Evolutionary conservation across 2,329 filamentous ascomycete genomes (phyloP).

Genomic region (Ophiostoma australiae): DNA sequence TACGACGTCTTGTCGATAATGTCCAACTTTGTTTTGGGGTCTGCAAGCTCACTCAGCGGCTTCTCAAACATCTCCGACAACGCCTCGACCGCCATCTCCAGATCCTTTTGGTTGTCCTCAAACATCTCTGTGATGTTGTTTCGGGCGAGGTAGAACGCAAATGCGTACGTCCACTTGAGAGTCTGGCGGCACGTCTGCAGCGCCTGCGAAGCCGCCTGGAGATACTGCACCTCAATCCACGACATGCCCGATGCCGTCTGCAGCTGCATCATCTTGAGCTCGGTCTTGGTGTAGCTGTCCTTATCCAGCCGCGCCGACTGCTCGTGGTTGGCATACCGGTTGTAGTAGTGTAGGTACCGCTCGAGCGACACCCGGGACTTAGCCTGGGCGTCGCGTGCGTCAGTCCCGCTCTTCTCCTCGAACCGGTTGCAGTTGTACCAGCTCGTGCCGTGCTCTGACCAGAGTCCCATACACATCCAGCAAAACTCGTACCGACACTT

Average conservation of each 20-base stretch:
- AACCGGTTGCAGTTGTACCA: slow-evolving; percentile 99
- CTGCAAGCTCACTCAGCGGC: slow-evolving; percentile 77
- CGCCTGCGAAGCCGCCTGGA: slow-evolving; percentile 87
- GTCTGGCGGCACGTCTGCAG: slow-evolving; percentile 97
- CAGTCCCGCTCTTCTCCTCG: slow-evolving; percentile 89
- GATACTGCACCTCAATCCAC: slow-evolving; percentile 98
- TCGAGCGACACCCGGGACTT: slow-evolving; percentile 86
- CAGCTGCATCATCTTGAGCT: slow-evolving; percentile 97
- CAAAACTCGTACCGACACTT: slow-evolving; percentile 97
- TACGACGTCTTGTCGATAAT: slow-evolving; percentile 99
- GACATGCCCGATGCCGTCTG: slow-evolving; percentile 93
- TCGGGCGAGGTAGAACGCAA: slow-evolving; percentile 92
- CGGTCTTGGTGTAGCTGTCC: slow-evolving; percentile 91
- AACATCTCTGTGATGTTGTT: slow-evolving; percentile 98
- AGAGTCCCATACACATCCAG: slow-evolving; percentile 99
- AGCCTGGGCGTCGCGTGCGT: slow-evolving; percentile 87
- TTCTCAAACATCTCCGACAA: slow-evolving; percentile 99
- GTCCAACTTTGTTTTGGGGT: slow-evolving; percentile 88
- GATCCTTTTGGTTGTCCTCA: slow-evolving; percentile 96
- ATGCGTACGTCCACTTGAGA: slow-evolving; percentile 98
- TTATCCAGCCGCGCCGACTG: slow-evolving; percentile 95
- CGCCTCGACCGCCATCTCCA: slow-evolving; percentile 95
- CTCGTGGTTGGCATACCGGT: slow-evolving; percentile 97
- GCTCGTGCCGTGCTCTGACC: slow-evolving; percentile 96
- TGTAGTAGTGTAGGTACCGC: slow-evolving; percentile 98